Conservation (phyloP, 2,329 filamentous ascomycete genomes). For the Beauveria medogensis region DNA sequence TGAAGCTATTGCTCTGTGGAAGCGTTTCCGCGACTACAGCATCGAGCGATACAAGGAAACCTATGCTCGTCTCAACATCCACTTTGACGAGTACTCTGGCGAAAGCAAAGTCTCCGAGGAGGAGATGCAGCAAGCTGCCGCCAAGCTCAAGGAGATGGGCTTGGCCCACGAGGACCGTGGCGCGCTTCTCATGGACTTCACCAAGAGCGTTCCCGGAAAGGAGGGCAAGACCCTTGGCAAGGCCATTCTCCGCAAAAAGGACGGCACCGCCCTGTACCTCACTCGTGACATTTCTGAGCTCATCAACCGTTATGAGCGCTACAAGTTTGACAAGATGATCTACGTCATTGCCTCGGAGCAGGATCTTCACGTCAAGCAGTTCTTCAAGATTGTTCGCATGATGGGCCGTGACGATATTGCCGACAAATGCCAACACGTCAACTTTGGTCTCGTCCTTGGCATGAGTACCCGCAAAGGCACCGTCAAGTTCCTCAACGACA, state of each 20-base stretch:
- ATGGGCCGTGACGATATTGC: slow-evolving; percentile 62
- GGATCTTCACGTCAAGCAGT: slow-evolving; percentile 63
- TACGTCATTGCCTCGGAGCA: slow-evolving; percentile 69
- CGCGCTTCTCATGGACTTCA: slow-evolving; percentile 64
- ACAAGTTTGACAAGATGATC: slow-evolving; percentile 70
- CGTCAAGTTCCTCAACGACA: slow-evolving; percentile 60
- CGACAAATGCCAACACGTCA: slow-evolving; percentile 63
- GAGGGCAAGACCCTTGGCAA: slow-evolving; percentile 61
- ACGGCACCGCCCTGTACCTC: slow-evolving; percentile 69
- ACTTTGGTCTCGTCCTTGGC: slow-evolving; percentile 64
- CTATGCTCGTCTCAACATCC: slow-evolving; percentile 62
- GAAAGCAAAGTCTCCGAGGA: slow-evolving; percentile 65
- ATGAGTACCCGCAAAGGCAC: slow-evolving; percentile 67
- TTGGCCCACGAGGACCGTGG: slow-evolving; percentile 65
- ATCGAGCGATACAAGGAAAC: slow-evolving; percentile 60
- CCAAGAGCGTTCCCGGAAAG: slow-evolving; percentile 58
- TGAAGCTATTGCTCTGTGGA: slow-evolving; percentile 53
- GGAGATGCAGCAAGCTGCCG: slow-evolving; percentile 56
- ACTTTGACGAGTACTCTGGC: slow-evolving; percentile 65
- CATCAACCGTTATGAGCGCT: slow-evolving; percentile 53
- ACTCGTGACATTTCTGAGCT: slow-evolving; percentile 72
- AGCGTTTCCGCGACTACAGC: slow-evolving; percentile 57
- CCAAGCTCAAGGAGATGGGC: slow-evolving; percentile 53
- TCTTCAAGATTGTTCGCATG: slow-evolving; percentile 70
- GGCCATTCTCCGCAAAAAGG: slow-evolving; percentile 63